Percentiles rank a stretch among this genome's conserved stretches.
Evolutionary conservation across 768 basidiomycete species (phyloP).

Genomic region (Calocera cornea): DNA sequence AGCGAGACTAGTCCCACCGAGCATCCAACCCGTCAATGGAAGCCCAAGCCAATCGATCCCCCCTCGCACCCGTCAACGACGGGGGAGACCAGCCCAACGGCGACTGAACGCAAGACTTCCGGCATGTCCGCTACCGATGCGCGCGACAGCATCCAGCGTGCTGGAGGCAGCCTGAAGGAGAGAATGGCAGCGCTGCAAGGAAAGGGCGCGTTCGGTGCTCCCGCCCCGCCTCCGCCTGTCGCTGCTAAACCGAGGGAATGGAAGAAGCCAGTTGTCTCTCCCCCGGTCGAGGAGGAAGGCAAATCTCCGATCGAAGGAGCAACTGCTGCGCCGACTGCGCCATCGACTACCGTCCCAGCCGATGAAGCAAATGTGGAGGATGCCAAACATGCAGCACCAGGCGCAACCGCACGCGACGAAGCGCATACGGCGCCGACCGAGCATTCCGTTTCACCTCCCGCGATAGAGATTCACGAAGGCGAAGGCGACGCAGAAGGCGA

Average conservation of each 20-base stretch:
- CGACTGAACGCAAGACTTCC: background rate
- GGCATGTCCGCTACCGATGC: conserved; percentile 80
- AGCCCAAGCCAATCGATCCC: conserved; percentile 45
- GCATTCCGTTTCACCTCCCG: background rate
- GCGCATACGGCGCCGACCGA: conserved; percentile 18
- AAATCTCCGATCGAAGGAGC: background rate
- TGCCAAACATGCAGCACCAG: conserved; percentile 11
- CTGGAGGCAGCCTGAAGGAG: conserved; percentile 67
- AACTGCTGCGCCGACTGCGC: background rate
- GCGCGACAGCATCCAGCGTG: conserved; percentile 67
- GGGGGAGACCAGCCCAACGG: background rate
- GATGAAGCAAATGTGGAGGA: conserved; percentile 15
- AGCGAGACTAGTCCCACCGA: background rate
- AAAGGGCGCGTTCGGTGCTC: conserved; percentile 57
- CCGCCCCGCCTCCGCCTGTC: conserved; percentile 44
- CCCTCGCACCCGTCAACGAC: conserved; percentile 25
- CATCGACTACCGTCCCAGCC: conserved; percentile 21
- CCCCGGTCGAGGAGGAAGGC: background rate
- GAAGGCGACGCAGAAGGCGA: conserved; percentile 20
- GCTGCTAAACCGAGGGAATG: conserved; percentile 60
- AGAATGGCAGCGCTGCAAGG: conserved; percentile 91
- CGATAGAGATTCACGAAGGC: conserved; percentile 10
- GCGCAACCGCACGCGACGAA: conserved; percentile 17
- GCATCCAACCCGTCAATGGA: conserved; percentile 59
- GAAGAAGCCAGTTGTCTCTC: conserved; percentile 51